Base-by-base conservation (phyloP, 2,329 filamentous ascomycete genomes). In the Cladorrhinum sp. region DNA sequence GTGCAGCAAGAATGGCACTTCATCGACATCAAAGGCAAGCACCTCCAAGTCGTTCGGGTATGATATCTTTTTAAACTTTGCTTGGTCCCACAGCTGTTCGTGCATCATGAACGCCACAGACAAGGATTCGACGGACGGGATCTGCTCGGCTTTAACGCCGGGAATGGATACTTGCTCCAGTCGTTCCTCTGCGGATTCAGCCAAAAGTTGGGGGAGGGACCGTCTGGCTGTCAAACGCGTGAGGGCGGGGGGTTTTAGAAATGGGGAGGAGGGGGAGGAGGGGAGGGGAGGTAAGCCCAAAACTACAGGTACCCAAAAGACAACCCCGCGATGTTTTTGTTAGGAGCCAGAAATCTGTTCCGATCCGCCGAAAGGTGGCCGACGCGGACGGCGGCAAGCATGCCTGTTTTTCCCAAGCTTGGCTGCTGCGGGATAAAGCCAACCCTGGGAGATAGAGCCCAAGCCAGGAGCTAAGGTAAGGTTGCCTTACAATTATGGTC, bases 81-180 rank as follows among this genome's bases (percentile, higher is more conserved):
- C 50, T 60, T 57, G 61, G 57, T 59, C 39, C 61, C 57, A 62
- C 57, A 58, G 46, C 24, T 52, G 62, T 64, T 65, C 55, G 63
- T 48, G 46, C 60, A 59, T 61, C 62, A 53, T 36, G 20, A 64
- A 64, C 62, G 66, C 65, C 64, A 65, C 64, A 62, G 42, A 57
- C 62, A 55, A 59, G 62, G 64, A 62, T 63, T 57, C 42, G 59
- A 55, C 12, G 30, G 52, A 63, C 60, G 62, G 58, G 58, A 61
- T 57, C 61, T 62, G 60, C 26, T 56, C 67, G 64, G 67, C 57
- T 65, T 65, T 67, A 66, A 62, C 46, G 57, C 58, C 55, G 59
- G 64, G 61, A 63, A 65, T 66, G 63, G 39, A 30, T 54, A 55
- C 33, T 39, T 36, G 33, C 55, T 26, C 28, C 56, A 58, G 20